Percentiles rank a stretch among this genome's conserved stretches.
Evolutionary conservation across 2,329 filamentous ascomycete species (phyloP).

Genomic region (Talaromyces albobiverticillius): DNA sequence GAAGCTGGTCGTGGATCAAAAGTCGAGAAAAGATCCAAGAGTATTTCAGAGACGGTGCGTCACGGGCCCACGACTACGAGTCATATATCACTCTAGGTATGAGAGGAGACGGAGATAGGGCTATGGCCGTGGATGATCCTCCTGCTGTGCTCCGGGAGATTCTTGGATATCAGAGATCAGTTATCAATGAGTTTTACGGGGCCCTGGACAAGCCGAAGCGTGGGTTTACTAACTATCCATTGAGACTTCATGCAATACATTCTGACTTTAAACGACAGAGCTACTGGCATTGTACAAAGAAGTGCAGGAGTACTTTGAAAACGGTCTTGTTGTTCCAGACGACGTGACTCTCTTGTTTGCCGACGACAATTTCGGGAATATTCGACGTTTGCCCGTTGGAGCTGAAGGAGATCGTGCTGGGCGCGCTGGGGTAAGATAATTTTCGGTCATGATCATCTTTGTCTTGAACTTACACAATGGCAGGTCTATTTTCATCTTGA

Average conservation of each 20-base stretch:
- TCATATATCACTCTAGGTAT: constrained; percentile 66
- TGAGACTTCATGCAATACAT: not conserved
- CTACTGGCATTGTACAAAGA: constrained; percentile 62
- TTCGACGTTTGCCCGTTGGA: constrained; percentile 58
- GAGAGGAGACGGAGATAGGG: constrained; percentile 67
- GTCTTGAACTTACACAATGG: not conserved
- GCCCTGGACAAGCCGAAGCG: not conserved
- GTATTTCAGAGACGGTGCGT: constrained; percentile 66
- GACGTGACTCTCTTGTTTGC: constrained; percentile 67
- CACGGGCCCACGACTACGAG: constrained; percentile 64
- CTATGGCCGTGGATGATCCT: constrained; percentile 23
- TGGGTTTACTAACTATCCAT: not conserved
- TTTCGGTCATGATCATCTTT: not conserved
- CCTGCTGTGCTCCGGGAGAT: constrained; percentile 9
- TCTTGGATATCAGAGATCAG: not conserved
- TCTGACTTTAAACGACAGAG: not conserved
- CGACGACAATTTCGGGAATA: constrained; percentile 68
- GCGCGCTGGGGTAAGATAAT: constrained; percentile 53
- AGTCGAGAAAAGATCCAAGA: constrained; percentile 67
- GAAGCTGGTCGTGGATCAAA: constrained; percentile 66
- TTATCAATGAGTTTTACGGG: not conserved
- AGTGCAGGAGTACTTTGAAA: constrained; percentile 66
- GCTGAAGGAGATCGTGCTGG: constrained; percentile 60
- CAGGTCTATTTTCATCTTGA: constrained; percentile 58
- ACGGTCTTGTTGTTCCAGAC: constrained; percentile 61